A percentile compares a stretch with the other conserved stretches of the same genome.
phyloP scores from a whole-genome alignment of 345 rosid genomes.

The Citrus maxima region DNA sequence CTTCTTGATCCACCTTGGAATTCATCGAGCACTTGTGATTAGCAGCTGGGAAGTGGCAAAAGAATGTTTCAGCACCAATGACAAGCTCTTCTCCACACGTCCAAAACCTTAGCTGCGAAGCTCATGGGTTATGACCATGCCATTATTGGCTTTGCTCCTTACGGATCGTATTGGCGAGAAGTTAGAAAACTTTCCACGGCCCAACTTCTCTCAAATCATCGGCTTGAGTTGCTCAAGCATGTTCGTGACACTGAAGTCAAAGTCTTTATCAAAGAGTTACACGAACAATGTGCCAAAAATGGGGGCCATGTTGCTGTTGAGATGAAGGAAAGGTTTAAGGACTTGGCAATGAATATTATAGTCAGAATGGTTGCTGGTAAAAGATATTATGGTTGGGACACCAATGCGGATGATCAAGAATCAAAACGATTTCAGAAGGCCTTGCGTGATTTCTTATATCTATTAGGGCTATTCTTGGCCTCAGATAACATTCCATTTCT shows the following conservation, averaged over 20 bases:
- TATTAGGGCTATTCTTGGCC: constrained; percentile 17
- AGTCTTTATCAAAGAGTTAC: constrained; percentile 16
- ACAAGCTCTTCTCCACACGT: constrained; percentile 25
- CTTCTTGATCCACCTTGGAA: constrained; percentile 30
- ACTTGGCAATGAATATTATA: constrained; percentile 27
- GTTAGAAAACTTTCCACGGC: constrained; percentile 26
- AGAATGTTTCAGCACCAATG: constrained; percentile 32
- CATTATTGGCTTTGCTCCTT: constrained; percentile 29
- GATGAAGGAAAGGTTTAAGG: constrained; percentile 24
- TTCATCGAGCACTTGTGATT: constrained; percentile 17
- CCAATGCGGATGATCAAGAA: constrained; percentile 3
- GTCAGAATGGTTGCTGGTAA: constrained; percentile 30
- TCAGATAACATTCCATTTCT: constrained; percentile 33
- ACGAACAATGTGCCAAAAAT: constrained; percentile 14
- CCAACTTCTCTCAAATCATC: constrained; percentile 31
- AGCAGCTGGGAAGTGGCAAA: constrained; percentile 30
- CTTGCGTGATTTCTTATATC: constrained; percentile 13
- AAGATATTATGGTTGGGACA: constrained; percentile 8
- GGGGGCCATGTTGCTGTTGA: constrained; percentile 19
- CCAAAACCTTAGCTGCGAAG: constrained; percentile 17
- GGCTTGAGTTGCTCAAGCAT: constrained; percentile 33
- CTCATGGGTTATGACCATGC: constrained; percentile 31
- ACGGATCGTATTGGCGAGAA: constrained; percentile 37
- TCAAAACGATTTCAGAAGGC: constrained; percentile 21
- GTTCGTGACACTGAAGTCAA: constrained; percentile 22